Conservation (phyloP, 2,329 filamentous ascomycete genomes). For the Alternaria brassicae region DNA sequence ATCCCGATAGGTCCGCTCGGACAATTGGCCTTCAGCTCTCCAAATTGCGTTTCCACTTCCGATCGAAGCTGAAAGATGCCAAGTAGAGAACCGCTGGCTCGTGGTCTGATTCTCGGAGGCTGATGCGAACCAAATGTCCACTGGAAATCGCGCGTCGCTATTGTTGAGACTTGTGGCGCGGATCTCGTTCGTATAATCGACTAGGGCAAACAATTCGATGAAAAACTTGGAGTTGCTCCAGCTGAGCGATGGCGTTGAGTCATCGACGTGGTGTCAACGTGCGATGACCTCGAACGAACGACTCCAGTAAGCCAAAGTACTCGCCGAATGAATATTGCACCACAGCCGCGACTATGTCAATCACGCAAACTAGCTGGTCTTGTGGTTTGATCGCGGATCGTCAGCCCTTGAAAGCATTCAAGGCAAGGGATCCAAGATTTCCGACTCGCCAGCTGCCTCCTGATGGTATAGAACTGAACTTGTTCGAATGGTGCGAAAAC, state of each 20-base stretch:
- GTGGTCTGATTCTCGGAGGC: neutral
- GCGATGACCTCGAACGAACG: neutral
- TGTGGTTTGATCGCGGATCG: conserved; percentile 23
- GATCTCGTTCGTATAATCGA: neutral
- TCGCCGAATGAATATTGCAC: neutral
- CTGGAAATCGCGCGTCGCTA: neutral
- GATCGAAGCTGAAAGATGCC: conserved; percentile 11
- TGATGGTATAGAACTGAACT: conserved; percentile 11
- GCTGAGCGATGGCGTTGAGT: neutral
- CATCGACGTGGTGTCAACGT: too few species aligned
- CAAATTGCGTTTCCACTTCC: neutral
- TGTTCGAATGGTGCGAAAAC: conserved; percentile 31
- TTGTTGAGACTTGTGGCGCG: neutral
- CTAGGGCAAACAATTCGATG: neutral
- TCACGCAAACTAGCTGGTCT: conserved; percentile 15
- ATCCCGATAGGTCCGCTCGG: neutral
- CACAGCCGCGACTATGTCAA: neutral
- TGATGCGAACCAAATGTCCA: neutral
- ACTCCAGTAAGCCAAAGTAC: neutral
- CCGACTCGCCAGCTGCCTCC: neutral
- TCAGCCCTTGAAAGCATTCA: conserved; percentile 21
- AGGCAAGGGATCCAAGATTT: neutral
- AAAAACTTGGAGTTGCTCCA: neutral
- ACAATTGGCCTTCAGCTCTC: conserved; percentile 1
- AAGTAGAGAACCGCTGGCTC: neutral